A percentile compares a stretch with the other conserved stretches of the same genome.
Evolutionary conservation across 768 basidiomycete species (phyloP).

Genomic region (Mycena galopus): DNA sequence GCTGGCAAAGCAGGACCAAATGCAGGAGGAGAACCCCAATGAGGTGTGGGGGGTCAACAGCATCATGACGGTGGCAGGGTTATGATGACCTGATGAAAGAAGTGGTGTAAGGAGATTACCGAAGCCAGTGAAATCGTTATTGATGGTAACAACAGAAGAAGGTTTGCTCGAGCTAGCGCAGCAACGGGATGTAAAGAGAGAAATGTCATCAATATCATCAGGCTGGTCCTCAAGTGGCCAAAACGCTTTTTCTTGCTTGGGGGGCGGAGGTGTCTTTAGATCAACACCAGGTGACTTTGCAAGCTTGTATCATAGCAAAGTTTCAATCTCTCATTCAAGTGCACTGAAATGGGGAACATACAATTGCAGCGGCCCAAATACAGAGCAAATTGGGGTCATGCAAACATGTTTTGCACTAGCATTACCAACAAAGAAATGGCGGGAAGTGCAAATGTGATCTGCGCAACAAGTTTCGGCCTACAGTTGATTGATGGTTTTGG

Average conservation of each 20-base stretch:
- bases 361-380: neutral
- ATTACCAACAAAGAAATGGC: neutral
- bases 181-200: neutral
- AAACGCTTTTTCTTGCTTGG: neutral
- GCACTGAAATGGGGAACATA: neutral
- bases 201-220: conserved; percentile 2
- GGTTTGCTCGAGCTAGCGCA: neutral
- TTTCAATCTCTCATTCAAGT: neutral
- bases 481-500: neutral
- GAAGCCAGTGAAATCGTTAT: neutral
- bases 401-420: neutral
- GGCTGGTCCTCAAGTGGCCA: neutral
- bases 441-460: neutral
- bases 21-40: no score
- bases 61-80: no score
- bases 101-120: neutral
- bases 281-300: neutral
- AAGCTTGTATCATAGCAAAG: neutral
- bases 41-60: no score
- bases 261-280: neutral
- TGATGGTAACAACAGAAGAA: neutral
- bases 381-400: neutral
- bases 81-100: no score
- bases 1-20: no score
- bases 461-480: neutral